phyloP scores from a whole-genome alignment of 257 asterid genomes.

The Lycium ferocissimum region DNA sequence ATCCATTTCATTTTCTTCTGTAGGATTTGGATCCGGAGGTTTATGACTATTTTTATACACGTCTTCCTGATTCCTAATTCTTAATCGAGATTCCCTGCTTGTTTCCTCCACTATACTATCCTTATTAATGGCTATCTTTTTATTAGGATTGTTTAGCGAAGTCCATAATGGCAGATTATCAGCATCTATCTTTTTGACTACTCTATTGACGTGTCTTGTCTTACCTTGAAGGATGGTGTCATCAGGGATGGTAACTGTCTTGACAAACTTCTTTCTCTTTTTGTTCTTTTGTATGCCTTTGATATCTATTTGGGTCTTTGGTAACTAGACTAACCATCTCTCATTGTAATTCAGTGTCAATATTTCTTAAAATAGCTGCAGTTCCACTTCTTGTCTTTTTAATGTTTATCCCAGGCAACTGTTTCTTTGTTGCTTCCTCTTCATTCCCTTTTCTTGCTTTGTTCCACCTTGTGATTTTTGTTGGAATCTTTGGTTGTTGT shows the following conservation, averaged over 20 bases:
- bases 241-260: neutral
- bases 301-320: neutral
- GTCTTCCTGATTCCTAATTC: too few species aligned
- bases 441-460: neutral
- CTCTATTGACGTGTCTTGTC: neutral
- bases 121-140: too few species aligned
- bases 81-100: too few species aligned
- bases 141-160: neutral
- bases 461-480: neutral
- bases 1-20: too few species aligned
- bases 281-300: neutral
- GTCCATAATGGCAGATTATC: neutral
- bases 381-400: neutral
- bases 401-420: neutral
- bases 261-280: neutral
- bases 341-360: neutral
- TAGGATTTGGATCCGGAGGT: too few species aligned
- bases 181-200: neutral
- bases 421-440: neutral
- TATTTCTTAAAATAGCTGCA: too few species aligned
- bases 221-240: neutral
- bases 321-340: neutral
- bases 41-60: too few species aligned
- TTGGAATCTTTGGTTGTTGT: too few species aligned
- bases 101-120: too few species aligned